phyloP scores from a whole-genome alignment of 169 alveolate species.

The Cryptosporidium muris region DNA sequence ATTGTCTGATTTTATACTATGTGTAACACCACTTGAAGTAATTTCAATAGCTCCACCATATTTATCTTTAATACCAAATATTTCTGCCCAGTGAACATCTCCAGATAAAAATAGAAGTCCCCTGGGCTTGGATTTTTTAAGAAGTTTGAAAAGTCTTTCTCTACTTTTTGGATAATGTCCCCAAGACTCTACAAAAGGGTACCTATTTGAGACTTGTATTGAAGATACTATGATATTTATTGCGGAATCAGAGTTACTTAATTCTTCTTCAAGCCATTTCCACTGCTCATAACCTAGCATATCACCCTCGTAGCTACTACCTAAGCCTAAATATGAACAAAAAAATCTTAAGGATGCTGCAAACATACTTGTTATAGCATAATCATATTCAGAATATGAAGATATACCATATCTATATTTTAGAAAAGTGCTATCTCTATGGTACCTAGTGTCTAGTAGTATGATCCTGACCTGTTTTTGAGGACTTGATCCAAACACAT shows the following conservation, averaged over 20 bases:
- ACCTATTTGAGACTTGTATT: slow-evolving; percentile 80
- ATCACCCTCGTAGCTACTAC: slow-evolving; percentile 81
- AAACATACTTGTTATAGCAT: slow-evolving; percentile 35
- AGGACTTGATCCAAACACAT: slow-evolving; percentile 77
- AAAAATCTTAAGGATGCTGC: slow-evolving; percentile 48
- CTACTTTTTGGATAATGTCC: slow-evolving; percentile 82
- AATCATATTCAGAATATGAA: slow-evolving; percentile 26
- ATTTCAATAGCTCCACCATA: slow-evolving; percentile 53
- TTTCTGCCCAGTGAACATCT: slow-evolving; percentile 82
- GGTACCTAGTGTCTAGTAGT: slow-evolving; percentile 81
- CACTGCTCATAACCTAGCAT: slow-evolving; percentile 88
- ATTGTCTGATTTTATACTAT: slow-evolving; percentile 36
- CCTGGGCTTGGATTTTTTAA: slow-evolving; percentile 80
- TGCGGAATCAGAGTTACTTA: slow-evolving; percentile 83
- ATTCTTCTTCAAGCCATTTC: slow-evolving; percentile 88
- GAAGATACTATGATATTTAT: slow-evolving; percentile 88
- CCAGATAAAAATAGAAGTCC: slow-evolving; percentile 85
- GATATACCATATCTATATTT: slow-evolving; percentile 26
- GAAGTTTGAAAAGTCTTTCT: slow-evolving; percentile 75
- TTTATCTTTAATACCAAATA: slow-evolving; percentile 57
- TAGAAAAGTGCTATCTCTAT: slow-evolving; percentile 74
- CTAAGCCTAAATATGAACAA: slow-evolving; percentile 43
- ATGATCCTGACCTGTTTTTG: slow-evolving; percentile 80
- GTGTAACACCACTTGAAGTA: slow-evolving; percentile 77
- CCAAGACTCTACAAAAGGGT: slow-evolving; percentile 81